Evolutionary conservation across 2,329 filamentous ascomycete species (phyloP), one percentile per base, ranked within the genome.

Genomic region (Epichloe sp.): DNA sequence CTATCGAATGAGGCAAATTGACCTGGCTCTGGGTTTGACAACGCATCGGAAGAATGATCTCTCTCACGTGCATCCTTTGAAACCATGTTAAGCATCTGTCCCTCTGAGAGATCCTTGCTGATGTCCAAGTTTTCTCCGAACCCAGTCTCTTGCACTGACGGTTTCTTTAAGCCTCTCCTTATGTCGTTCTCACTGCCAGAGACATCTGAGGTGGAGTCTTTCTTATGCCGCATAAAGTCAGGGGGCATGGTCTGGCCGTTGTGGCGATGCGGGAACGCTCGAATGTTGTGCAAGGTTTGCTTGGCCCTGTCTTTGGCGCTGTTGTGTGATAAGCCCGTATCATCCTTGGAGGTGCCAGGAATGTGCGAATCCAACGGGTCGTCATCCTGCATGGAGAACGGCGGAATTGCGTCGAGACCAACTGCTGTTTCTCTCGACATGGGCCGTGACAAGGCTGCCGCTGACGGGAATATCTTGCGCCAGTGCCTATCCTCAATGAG

Each of bases 401-500:
- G 56, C 5, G 60, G 56, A 8, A 58, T 52, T 7, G 55, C 54
- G 31, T 59, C 55, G 10, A 50, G 37, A 12, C 64, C 63, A 5
- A 66, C 59, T n/a, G n/a, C 40, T 0, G 58, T 58, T 37, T 67
- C 64, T 35, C 59, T 59, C 3, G 66, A 65, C 49, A 63, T 58
- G 17, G 65, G 62, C 12, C 62, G 58, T 35, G 58, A 62, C 40
- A 60, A 46, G 21, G 61, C 60, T 37, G 54, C 58, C 5, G 59
- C 57, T 21, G 68, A 67, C 1, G 79, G 74, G 55, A 86, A 94
- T 14, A 96, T 79, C 52, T 78, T 83, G 46, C 79, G 77, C 61
- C 88, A 88, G 59, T 87, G 73, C 14, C 82, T 80, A 65, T 95
- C 86, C 62, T 95, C 86, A 42, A 95, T 84, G 31, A 89, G 73